Base-by-base conservation (phyloP, 495 filamentous ascomycete species). In the Pyronema domesticum region DNA sequence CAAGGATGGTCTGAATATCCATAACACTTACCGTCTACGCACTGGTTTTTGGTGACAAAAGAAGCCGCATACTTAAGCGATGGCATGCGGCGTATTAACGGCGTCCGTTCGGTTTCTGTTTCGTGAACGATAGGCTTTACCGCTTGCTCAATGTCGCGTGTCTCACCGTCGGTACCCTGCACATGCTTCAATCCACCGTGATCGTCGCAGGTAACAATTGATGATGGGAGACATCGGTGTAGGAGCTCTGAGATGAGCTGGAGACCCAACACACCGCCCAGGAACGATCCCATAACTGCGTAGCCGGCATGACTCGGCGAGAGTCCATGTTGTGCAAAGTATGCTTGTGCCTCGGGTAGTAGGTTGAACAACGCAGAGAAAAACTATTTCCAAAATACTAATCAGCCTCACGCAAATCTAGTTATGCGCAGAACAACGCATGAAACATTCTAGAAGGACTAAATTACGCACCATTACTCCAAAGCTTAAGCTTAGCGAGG, bases 341-440 rank as follows among this genome's bases (percentile, higher is more conserved):
- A 94, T 17, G 74, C 71, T 59, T 80, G 82, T 4, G 91, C 77
- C 11, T 82, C 83, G 11, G 91, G 91, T 14, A 98, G 78, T 82
- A 98, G 95, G 67, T 83, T 89, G 63, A 91, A 94, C 30, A 98
- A 69, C 1, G 93, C 83, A 52, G 88, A 94, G 64, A 95, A 98
- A 14, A 95, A 73, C 89, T 95, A 63, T 7, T 37, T 57, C 6
- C 14, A 30, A 7, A 39, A 62, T 56, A 64, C 58, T 36, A 58
- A 53, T 58, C 35, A 57, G 61, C 44, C 36, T 55, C 50, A 55
- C 47, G 37, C 14, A 7, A 45, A 18, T 8, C 9, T 11, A 3
- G 1, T 51, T 36, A 8, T 47, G 9, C 45, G 17, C 7, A 19
- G 23, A 14, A 10, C 10, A n/a, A 11, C 45, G 10, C 3, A 36